A percentile compares a stretch with the other conserved stretches of the same genome.
Evolutionary conservation across 2,329 filamentous ascomycete species (phyloP).

Genomic region (Fusarium sp.): DNA sequence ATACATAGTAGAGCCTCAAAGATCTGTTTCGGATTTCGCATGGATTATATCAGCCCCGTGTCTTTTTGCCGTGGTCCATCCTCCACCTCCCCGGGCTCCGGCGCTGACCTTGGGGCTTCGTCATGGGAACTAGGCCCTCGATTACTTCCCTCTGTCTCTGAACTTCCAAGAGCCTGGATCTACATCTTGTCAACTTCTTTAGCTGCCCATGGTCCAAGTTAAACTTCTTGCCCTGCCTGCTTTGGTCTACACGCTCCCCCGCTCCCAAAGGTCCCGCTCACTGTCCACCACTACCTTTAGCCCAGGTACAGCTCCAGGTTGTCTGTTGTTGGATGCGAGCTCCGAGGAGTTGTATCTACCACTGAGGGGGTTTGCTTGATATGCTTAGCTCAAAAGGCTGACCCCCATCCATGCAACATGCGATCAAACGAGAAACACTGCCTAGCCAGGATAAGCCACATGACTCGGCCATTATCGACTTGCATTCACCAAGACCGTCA

Average conservation of each 20-base stretch:
- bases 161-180: rapidly evolving
- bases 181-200: background rate
- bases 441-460: background rate
- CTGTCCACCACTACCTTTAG: too few relatives aligned
- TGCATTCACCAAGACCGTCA: background rate
- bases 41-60: background rate
- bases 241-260: background rate
- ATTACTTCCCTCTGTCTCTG: background rate
- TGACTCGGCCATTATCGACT: background rate
- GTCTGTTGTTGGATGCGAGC: too few relatives aligned
- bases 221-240: background rate
- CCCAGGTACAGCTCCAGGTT: background rate
- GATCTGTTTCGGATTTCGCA: background rate
- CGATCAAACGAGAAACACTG: background rate
- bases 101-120: background rate
- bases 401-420: too few relatives aligned
- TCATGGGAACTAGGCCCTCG: background rate
- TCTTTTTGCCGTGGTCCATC: background rate
- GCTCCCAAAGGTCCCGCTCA: too few relatives aligned
- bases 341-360: too few relatives aligned
- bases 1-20: background rate
- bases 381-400: too few relatives aligned
- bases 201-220: background rate
- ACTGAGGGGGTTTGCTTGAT: too few relatives aligned
- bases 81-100: background rate